Conservation (phyloP, 148 eudicot genomes). For the Suaeda aralocaspica region DNA sequence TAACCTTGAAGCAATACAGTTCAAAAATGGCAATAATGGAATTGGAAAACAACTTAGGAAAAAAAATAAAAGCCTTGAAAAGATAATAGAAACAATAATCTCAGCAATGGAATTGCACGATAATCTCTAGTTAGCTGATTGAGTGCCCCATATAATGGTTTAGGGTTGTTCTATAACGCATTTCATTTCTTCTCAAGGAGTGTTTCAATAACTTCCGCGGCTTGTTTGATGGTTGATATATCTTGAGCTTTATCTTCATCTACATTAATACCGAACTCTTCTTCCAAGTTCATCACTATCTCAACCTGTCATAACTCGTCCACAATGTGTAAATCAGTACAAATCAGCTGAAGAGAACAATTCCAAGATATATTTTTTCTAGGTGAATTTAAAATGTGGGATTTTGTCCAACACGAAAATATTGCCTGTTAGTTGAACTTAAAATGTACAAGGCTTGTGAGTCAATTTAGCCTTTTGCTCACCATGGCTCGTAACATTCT, state of each 20-base stretch:
- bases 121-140: background rate
- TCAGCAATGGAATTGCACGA: too few relatives aligned
- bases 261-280: slow-evolving; percentile 35
- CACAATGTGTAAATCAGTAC: background rate
- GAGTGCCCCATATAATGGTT: background rate
- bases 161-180: background rate
- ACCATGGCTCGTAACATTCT: too few relatives aligned
- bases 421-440: too few relatives aligned
- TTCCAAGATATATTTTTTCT: too few relatives aligned
- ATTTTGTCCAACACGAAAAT: too few relatives aligned
- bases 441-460: too few relatives aligned
- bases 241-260: slow-evolving; percentile 39
- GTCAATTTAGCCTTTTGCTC: too few relatives aligned
- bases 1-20: too few relatives aligned
- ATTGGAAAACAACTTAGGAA: too few relatives aligned
- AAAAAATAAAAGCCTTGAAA: background rate
- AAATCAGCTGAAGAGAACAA: too few relatives aligned
- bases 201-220: slow-evolving; percentile 33
- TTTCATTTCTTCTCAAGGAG: slow-evolving; percentile 25
- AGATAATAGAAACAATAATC: background rate
- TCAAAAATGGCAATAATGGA: background rate
- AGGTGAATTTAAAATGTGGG: too few relatives aligned
- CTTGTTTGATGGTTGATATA: slow-evolving; percentile 34
- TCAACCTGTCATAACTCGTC: slow-evolving; percentile 29
- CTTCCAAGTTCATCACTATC: slow-evolving; percentile 43